Evolutionary conservation across 192 early-diverging fungal species (phyloP), one percentile per base, ranked within the genome.

Genomic region (Rhizophagus sp.): DNA sequence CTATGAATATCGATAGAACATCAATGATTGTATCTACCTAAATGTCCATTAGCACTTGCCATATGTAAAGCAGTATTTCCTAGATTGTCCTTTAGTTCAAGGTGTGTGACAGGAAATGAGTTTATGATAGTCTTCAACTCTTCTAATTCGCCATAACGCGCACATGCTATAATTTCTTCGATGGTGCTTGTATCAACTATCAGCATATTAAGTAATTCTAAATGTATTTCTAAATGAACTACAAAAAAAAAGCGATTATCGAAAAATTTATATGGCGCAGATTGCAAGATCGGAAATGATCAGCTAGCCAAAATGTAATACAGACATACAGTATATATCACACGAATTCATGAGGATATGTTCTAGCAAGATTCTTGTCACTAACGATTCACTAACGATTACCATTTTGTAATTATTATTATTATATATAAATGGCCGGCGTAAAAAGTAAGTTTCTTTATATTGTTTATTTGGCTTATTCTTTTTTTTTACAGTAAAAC

Each of bases 11-110:
- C 72, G 62, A 17, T 34, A 73, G 47, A 8, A 11, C 39, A 17
- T 5, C 11, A n/a, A 36, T 27, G 2, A 75, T n/a, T 39, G 64
- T 25, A 11, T 70, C 67, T 88, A 83, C 90, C 85, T 63, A 91
- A 19, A 77, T 95, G 92, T 62, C 93, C 93, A 82, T 96, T 96
- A 62, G 94, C 95, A 66, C 88, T 82, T 50, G 95, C 94, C 90
- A 93, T 93, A 81, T 95, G 93, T n/a, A 96, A 82, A 3, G 92
- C 89, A 4, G 94, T 94, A 79, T 89, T 89, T 70, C 88, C 89
- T 63, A 75, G 84, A 13, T 89, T 86, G 62, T 88, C 88, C 69
- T 84, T 80, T 70, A 27, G 22, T 19, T n/a, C 15, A 41, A 70
- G 68, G 5, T 19, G 17, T n/a, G 39, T 22, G 10, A 44, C 36